Conservation (phyloP, 1,284 basidiomycete genomes). For the Mycena sp. region DNA sequence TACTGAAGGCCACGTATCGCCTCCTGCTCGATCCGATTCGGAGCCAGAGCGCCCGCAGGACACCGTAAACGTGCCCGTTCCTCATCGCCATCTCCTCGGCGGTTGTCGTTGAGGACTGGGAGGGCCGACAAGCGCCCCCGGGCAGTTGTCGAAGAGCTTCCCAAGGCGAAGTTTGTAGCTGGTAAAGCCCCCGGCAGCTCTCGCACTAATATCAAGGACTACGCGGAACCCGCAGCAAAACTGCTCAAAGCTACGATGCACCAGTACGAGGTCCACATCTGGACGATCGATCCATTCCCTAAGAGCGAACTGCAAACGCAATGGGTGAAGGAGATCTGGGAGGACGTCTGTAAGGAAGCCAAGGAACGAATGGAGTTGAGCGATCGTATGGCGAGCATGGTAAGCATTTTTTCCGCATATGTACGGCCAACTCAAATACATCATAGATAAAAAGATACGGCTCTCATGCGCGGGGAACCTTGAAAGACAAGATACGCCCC, state of each 20-base stretch:
- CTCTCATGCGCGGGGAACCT: too few relatives aligned
- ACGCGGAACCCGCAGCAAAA: not conserved
- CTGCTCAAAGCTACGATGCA: slow-evolving; percentile 8
- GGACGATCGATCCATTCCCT: not conserved
- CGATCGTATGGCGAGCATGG: too few relatives aligned
- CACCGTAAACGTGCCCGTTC: not conserved
- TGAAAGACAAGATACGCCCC: too few relatives aligned
- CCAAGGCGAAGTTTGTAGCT: slow-evolving; percentile 2
- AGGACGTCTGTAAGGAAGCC: slow-evolving; percentile 3
- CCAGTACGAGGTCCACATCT: slow-evolving; percentile 10
- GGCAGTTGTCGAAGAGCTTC: not conserved
- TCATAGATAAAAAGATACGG: too few relatives aligned
- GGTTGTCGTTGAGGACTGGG: not conserved
- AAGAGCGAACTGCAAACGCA: not conserved
- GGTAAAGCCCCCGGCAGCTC: slow-evolving; percentile 3
- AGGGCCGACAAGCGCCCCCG: not conserved
- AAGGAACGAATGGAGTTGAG: slow-evolving; percentile 1
- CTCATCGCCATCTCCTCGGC: not conserved
- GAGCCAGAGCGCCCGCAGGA: too few relatives aligned
- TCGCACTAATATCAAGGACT: slow-evolving; percentile 17
- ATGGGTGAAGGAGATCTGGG: slow-evolving; percentile 20
- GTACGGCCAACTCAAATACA: too few relatives aligned
- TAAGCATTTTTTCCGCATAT: too few relatives aligned
- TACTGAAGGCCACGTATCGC: too few relatives aligned
- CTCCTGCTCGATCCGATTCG: too few relatives aligned